Conservation (phyloP, 805 yeast species). For the Candida fluviatilis region DNA sequence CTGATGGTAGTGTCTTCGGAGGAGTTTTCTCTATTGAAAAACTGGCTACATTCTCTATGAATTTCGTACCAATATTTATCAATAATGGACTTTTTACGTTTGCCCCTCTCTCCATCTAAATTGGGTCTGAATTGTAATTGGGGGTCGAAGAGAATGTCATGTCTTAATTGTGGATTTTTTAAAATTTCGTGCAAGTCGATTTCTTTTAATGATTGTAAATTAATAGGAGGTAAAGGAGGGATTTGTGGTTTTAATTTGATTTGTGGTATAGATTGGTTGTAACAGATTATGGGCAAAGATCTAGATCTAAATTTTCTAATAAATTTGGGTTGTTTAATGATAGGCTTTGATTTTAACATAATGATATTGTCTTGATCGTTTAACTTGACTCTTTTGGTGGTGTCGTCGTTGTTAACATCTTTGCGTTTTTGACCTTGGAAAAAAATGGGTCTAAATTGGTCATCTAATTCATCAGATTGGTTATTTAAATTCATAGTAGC, state of each 20-base stretch:
- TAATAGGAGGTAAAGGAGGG: slow-evolving; percentile 75
- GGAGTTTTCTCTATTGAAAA: slow-evolving; percentile 15
- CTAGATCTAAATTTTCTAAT: slow-evolving; percentile 35
- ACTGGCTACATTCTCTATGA: slow-evolving; percentile 57
- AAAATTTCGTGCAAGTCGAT: slow-evolving; percentile 85
- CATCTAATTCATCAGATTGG: slow-evolving; percentile 3
- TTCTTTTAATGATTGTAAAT: slow-evolving; percentile 74
- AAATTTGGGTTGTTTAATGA: slow-evolving; percentile 28
- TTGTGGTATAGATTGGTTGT: slow-evolving; percentile 12
- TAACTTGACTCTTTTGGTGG: neutral
- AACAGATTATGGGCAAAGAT: slow-evolving; percentile 40
- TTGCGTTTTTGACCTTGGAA: slow-evolving; percentile 2
- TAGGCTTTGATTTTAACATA: slow-evolving; percentile 5
- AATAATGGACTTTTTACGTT: slow-evolving; percentile 66
- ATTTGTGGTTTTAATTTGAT: slow-evolving; percentile 7
- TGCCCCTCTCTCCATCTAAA: slow-evolving; percentile 86
- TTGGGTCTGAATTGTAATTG: slow-evolving; percentile 88
- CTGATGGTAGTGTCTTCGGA: slow-evolving; percentile 17
- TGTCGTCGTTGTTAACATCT: slow-evolving; percentile 1
- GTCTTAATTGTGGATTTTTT: slow-evolving; percentile 88
- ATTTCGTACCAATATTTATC: slow-evolving; percentile 84
- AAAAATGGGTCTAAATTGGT: neutral
- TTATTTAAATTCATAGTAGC: slow-evolving; percentile 1
- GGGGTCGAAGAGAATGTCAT: slow-evolving; percentile 90
- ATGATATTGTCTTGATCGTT: neutral